Conservation (phyloP, 2,329 filamentous ascomycete species). For the Bipolaris zeicola region DNA sequence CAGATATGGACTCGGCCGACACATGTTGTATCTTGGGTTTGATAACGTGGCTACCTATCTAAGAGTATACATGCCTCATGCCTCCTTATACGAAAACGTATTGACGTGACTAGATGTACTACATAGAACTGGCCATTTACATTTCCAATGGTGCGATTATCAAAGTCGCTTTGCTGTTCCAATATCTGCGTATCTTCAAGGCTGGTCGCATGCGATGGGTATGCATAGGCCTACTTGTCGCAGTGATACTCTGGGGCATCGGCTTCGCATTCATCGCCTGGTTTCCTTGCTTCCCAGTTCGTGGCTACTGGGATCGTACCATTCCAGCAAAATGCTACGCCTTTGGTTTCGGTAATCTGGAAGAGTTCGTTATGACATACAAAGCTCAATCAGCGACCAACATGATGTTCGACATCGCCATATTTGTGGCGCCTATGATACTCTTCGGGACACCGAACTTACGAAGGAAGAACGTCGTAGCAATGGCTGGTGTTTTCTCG, state of each 20-base stretch:
- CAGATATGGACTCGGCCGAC: constrained; percentile 39
- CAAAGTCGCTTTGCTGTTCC: constrained; percentile 44
- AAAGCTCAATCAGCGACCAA: constrained; percentile 39
- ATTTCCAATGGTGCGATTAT: constrained; percentile 40
- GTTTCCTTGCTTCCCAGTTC: constrained; percentile 40
- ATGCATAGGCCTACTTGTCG: constrained; percentile 29
- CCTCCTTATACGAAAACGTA: neutral
- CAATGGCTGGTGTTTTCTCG: constrained; percentile 39
- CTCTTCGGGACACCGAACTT: constrained; percentile 38
- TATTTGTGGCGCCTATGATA: constrained; percentile 40
- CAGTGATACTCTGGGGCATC: constrained; percentile 40
- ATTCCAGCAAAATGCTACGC: constrained; percentile 36
- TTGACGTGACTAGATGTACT: constrained; percentile 31
- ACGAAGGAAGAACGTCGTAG: constrained; percentile 34
- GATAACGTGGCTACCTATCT: constrained; percentile 23
- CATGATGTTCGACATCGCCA: constrained; percentile 44
- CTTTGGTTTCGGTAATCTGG: constrained; percentile 27
- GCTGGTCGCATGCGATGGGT: constrained; percentile 36
- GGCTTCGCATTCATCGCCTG: constrained; percentile 37
- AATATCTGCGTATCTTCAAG: constrained; percentile 48
- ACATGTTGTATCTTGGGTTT: constrained; percentile 36
- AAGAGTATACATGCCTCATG: constrained; percentile 9
- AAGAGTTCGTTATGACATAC: constrained; percentile 33
- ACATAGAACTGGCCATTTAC: constrained; percentile 38
- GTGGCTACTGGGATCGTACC: constrained; percentile 31